A percentile compares a stretch with the other conserved stretches of the same genome.
Conservation (phyloP, 1,284 basidiomycete genomes). For the Cystobasidium slooffiae region DNA sequence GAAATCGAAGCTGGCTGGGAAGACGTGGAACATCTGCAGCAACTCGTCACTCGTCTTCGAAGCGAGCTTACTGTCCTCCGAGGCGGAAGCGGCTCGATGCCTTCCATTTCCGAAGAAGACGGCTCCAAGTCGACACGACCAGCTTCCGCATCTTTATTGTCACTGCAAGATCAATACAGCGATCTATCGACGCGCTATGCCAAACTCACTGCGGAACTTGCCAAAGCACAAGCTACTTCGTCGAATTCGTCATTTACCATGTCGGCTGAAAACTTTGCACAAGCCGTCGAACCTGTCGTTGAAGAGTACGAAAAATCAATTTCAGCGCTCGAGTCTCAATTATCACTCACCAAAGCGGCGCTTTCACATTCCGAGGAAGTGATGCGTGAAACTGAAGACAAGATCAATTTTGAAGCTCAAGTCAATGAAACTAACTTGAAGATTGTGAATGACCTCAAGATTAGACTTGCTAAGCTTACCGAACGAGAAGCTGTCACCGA, state of each 20-base stretch:
- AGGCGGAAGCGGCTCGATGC: conserved; percentile 61
- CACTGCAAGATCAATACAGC: conserved; percentile 80
- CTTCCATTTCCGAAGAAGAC: conserved; percentile 45
- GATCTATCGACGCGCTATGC: conserved; percentile 80
- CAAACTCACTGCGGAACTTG: conserved; percentile 83
- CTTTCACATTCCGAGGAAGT: conserved; percentile 86
- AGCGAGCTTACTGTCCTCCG: conserved; percentile 81
- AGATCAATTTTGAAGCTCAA: conserved; percentile 62
- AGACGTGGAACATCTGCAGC: conserved; percentile 93
- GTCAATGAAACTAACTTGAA: conserved; percentile 78
- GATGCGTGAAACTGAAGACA: conserved; percentile 77
- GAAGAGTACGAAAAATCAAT: conserved; percentile 99
- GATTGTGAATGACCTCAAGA: conserved; percentile 75
- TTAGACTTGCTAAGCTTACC: conserved; percentile 75
- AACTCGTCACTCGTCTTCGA: conserved; percentile 77
- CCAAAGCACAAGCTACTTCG: conserved; percentile 55
- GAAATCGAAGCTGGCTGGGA: conserved; percentile 98
- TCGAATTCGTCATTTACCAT: conserved; percentile 42
- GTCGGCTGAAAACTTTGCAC: conserved; percentile 72
- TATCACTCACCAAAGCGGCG: conserved; percentile 85
- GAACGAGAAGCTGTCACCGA: conserved; percentile 91
- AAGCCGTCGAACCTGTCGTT: conserved; percentile 96
- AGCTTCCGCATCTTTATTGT: conserved; percentile 79
- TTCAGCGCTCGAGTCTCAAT: conserved; percentile 89
- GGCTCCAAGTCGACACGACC: conserved; percentile 7